A percentile compares a stretch with the other conserved stretches of the same genome.
phyloP scores from a whole-genome alignment of 805 yeast species.

The Starmerella khaoyaiensis region DNA sequence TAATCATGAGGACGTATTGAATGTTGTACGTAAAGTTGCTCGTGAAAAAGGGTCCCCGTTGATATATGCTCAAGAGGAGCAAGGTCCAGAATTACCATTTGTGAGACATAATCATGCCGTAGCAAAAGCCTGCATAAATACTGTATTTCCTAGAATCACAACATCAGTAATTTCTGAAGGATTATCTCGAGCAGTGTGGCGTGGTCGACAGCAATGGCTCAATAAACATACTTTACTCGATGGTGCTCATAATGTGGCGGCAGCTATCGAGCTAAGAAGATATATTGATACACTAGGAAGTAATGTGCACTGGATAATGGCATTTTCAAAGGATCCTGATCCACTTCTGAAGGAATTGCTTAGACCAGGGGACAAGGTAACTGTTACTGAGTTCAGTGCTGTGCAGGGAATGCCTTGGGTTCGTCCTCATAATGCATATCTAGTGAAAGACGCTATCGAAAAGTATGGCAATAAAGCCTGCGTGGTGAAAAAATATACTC shows the following conservation, averaged over 20 bases:
- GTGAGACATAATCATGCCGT: constrained; percentile 7
- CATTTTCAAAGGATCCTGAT: constrained; percentile 55
- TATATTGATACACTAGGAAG: constrained; percentile 32
- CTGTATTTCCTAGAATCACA: constrained; percentile 1
- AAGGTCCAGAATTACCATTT: background rate
- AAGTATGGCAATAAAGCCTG: background rate
- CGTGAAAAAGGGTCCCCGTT: constrained; percentile 4
- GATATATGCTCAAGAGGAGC: constrained; percentile 23
- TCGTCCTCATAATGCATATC: constrained; percentile 32
- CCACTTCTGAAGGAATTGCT: constrained; percentile 42
- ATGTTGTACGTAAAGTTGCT: constrained; percentile 9
- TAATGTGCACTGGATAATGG: constrained; percentile 49
- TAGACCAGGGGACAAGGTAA: constrained; percentile 39
- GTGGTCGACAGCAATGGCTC: constrained; percentile 64
- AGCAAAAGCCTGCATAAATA: constrained; percentile 1
- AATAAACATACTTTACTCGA: constrained; percentile 44
- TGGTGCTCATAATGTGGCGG: constrained; percentile 87
- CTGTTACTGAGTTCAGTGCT: constrained; percentile 48
- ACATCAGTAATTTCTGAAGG: constrained; percentile 38
- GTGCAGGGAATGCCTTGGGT: constrained; percentile 97
- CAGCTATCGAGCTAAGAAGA: constrained; percentile 57
- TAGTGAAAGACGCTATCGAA: constrained; percentile 20
- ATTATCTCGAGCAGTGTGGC: constrained; percentile 53
- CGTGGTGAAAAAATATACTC: background rate
- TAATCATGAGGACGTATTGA: constrained; percentile 41